These are phyloP conservation scores for Elongisporangium anandrum DNA, from an alignment of 352 stramenopile genomes.

Conservation along the genomic window DNA sequence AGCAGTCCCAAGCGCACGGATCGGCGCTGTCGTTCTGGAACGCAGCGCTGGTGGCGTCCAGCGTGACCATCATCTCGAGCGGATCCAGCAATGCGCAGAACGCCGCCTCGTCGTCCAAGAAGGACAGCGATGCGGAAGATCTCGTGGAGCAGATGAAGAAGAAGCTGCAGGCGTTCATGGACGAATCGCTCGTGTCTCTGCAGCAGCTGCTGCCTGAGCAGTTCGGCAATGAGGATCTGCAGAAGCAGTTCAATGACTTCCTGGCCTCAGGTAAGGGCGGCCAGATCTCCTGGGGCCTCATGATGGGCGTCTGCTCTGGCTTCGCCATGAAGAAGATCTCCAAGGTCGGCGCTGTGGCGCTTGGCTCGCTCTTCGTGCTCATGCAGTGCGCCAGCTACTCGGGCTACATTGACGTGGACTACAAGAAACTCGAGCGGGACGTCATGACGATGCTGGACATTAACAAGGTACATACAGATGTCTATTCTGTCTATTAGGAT, in stretches of 20 bases:
- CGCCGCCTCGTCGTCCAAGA: slow-evolving; percentile 17
- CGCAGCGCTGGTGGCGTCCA: slow-evolving; percentile 18
- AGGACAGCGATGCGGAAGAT: slow-evolving; percentile 27
- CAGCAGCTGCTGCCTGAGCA: slow-evolving; percentile 36
- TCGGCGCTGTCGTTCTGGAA: slow-evolving; percentile 26
- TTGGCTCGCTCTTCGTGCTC: slow-evolving; percentile 84
- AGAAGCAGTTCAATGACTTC: slow-evolving; percentile 58
- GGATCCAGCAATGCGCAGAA: slow-evolving; percentile 15
- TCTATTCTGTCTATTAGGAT: neutral
- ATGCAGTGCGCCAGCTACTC: slow-evolving; percentile 87
- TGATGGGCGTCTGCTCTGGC: slow-evolving; percentile 89
- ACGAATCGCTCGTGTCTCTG: slow-evolving; percentile 28
- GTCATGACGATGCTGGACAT: slow-evolving; percentile 67
- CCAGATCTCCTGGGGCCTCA: slow-evolving; percentile 87
- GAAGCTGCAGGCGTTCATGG: slow-evolving; percentile 42
- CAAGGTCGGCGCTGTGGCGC: slow-evolving; percentile 80
- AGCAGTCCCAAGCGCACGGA: slow-evolving; percentile 3
- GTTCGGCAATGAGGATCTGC: slow-evolving; percentile 25
- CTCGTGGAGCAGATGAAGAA: slow-evolving; percentile 55
- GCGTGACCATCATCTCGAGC: slow-evolving; percentile 16
- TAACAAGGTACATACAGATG: slow-evolving; percentile 47
- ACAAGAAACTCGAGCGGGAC: slow-evolving; percentile 87
- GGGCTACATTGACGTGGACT: slow-evolving; percentile 91
- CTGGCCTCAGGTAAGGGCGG: slow-evolving; percentile 57
- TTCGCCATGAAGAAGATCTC: slow-evolving; percentile 90